Conservation (phyloP, 495 filamentous ascomycete species). For the Trichocladium uniseriatum region DNA sequence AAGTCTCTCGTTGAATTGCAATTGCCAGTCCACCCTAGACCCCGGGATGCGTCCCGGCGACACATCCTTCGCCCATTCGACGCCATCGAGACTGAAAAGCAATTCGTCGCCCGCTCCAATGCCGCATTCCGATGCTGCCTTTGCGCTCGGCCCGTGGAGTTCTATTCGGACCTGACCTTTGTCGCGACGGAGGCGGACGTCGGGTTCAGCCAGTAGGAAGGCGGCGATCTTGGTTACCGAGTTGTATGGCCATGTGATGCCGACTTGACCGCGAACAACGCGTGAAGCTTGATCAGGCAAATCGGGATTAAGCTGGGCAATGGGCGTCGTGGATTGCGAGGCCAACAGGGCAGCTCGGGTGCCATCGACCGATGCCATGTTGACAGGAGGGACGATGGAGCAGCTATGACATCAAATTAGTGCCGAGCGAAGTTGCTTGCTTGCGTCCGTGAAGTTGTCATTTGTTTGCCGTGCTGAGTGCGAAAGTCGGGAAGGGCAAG, state of each 20-base stretch:
- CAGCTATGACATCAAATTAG: constrained; percentile 3
- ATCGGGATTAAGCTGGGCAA: constrained; percentile 61
- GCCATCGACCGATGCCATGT: constrained; percentile 18
- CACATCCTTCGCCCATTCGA: constrained; percentile 44
- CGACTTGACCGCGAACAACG: constrained; percentile 53
- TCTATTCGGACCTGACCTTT: constrained; percentile 77
- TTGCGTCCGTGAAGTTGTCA: not conserved
- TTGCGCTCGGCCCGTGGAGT: constrained; percentile 64
- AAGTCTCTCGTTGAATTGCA: constrained; percentile 51
- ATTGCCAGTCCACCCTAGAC: constrained; percentile 63
- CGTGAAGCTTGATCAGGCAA: constrained; percentile 26
- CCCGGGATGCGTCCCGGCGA: constrained; percentile 54
- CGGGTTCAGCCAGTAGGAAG: constrained; percentile 73
- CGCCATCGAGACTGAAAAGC: constrained; percentile 56
- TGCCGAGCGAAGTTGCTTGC: not conserved
- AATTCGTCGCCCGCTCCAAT: constrained; percentile 73
- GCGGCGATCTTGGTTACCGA: constrained; percentile 60
- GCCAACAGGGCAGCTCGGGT: constrained; percentile 10
- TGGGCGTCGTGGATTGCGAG: constrained; percentile 33
- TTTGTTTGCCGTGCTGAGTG: no score
- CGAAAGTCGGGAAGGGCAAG: no score
- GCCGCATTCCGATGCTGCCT: constrained; percentile 52
- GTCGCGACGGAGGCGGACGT: constrained; percentile 69
- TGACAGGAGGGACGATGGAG: not conserved
- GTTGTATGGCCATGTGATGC: constrained; percentile 87